Conservation (phyloP, 1,284 basidiomycete species). For the Anthracocystis walkeri region DNA sequence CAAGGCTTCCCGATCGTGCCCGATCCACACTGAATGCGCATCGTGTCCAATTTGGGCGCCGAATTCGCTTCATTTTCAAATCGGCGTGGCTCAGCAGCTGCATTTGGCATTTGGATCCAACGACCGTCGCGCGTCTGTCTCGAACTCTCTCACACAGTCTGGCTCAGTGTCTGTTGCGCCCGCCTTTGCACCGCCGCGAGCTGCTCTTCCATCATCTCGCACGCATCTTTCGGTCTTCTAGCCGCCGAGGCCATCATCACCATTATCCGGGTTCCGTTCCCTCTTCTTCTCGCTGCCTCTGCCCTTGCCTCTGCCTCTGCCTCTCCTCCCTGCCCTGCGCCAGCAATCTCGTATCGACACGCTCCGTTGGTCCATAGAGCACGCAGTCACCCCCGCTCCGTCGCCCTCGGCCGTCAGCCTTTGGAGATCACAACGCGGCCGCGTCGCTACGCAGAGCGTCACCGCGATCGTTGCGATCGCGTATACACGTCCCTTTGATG, state of each 20-base stretch:
- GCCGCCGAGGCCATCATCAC: conserved; percentile 18
- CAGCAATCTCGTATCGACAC: conserved; percentile 1
- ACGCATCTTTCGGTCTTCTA: conserved; percentile 36
- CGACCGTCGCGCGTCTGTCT: conserved; percentile 30
- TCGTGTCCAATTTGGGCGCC: background rate
- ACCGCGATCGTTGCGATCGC: conserved; percentile 1
- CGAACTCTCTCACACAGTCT: background rate
- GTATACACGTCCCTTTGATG: background rate
- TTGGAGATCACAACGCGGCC: background rate
- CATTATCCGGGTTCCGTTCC: conserved; percentile 9
- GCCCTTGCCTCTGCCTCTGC: conserved; percentile 10
- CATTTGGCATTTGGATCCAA: background rate
- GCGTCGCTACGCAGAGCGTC: background rate
- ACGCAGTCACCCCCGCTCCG: conserved; percentile 6
- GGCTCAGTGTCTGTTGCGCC: conserved; percentile 9
- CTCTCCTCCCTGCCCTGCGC: no score
- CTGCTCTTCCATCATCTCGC: conserved; percentile 41
- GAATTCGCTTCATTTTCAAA: conserved; percentile 5
- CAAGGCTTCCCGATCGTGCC: background rate
- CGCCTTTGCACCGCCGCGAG: conserved; percentile 1
- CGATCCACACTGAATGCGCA: background rate
- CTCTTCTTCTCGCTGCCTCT: background rate
- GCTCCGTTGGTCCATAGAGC: background rate
- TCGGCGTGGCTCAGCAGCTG: conserved; percentile 9
- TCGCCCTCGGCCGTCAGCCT: background rate